These are phyloP conservation scores for Solanum ossicruentum DNA, from an alignment of 257 asterid species.

Conservation along the genomic window DNA sequence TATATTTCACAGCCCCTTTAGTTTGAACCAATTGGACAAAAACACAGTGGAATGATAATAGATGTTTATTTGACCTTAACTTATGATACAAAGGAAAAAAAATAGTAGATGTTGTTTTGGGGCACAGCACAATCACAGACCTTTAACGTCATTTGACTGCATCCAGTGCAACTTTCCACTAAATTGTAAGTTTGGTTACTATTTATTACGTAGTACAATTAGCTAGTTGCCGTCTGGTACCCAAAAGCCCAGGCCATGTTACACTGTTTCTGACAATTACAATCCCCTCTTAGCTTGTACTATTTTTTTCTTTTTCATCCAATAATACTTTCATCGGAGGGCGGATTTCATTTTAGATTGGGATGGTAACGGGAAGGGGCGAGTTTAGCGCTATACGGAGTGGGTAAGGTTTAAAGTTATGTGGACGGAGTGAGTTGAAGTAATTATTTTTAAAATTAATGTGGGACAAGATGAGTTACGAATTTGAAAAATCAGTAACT, in stretches of 20 bases:
- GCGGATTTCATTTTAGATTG: not conserved
- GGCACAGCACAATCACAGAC: not conserved
- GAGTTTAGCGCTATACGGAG: too few relatives aligned
- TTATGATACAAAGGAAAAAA: not conserved
- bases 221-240: not conserved
- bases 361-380: too few relatives aligned
- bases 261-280: not conserved
- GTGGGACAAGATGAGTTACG: too few relatives aligned
- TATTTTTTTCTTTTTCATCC: not conserved
- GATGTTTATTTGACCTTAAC: not conserved
- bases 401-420: too few relatives aligned
- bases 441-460: too few relatives aligned
- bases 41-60: not conserved
- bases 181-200: not conserved
- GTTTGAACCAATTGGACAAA: not conserved
- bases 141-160: not conserved
- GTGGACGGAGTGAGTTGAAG: fast-evolving
- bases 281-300: not conserved
- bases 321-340: not conserved
- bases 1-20: not conserved
- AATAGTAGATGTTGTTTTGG: not conserved
- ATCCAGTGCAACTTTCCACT: not conserved
- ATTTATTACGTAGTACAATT: not conserved
- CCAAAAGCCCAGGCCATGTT: not conserved
- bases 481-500: too few relatives aligned